Evolutionary conservation across 2,329 filamentous ascomycete species (phyloP), one percentile per base, ranked within the genome.

Genomic region (Davidsoniella virescens): DNA sequence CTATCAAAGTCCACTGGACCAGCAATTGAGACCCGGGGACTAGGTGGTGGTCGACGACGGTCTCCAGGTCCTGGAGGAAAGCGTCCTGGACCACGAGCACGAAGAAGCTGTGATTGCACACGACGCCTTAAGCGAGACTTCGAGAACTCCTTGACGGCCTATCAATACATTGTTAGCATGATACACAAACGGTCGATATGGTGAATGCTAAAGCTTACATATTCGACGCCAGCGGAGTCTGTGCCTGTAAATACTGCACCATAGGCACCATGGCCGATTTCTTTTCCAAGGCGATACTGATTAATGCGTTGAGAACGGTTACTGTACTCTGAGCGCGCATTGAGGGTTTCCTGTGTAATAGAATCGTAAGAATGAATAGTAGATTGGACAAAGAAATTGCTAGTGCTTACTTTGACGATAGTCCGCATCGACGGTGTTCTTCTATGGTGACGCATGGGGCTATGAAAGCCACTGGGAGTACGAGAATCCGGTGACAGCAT

Each of bases 91-190:
- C 77, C 61, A 58, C 52, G 64, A 56, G 65, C 72, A 46, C 65
- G 80, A 43, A 98, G 72, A 53, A 95, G 80, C 63, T 92, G 83
- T 10, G 88, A 94, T 61, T 95, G 87, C 14, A 84, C 87, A 50
- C 87, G 83, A 67, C 90, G 94, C 47, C 88, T 80, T 50, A 98
- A 70, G 36, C 88, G 80, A 2, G 85, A 79, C 63, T 98, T 98
- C 53, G 90, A 96, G 65, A 98, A 96, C 61, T 96, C 88, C 65
- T 98, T 98, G 61, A 96, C 78, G 52, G 92, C 90, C 88, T 94
- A 61, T 17, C 53, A 47, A 9, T 50, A 44, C 49, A 49, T 54
- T 57, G 54, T 59, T 51, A 55, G 58, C 12, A 37, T 2, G 36
- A 23, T 38, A 12, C 6, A 18, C 5, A 4, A 33, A 29, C 12